Conservation (phyloP, 2,329 filamentous ascomycete species). For the Colletotrichum cuscutae region DNA sequence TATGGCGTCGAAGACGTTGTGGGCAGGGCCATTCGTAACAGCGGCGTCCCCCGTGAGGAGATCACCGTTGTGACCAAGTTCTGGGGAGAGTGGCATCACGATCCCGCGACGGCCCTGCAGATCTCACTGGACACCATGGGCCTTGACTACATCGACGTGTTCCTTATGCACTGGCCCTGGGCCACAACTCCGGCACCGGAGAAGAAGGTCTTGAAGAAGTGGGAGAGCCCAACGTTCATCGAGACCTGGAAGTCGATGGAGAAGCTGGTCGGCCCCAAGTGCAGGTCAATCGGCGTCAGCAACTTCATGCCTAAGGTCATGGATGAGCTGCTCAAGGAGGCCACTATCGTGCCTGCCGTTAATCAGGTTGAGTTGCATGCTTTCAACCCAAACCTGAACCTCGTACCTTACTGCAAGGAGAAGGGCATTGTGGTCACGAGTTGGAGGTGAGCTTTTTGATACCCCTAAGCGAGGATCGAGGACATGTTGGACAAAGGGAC, state of each 20-base stretch:
- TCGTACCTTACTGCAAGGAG: conserved; percentile 44
- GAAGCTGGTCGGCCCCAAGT: conserved; percentile 39
- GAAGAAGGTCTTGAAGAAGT: conserved; percentile 35
- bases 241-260: conserved; percentile 45
- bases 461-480: too few relatives aligned
- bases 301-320: conserved; percentile 46
- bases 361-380: conserved; percentile 48
- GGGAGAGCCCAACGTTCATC: conserved; percentile 41
- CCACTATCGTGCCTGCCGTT: conserved; percentile 42
- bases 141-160: conserved; percentile 46
- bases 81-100: conserved; percentile 47
- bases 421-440: conserved; percentile 45
- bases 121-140: conserved; percentile 41
- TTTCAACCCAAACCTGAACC: conserved; percentile 43
- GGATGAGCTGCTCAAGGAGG: conserved; percentile 39
- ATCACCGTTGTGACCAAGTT: conserved; percentile 59
- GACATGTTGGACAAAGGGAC: background rate
- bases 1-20: conserved; percentile 43
- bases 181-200: conserved; percentile 39
- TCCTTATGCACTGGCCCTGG: conserved; percentile 50
- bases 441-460: conserved; percentile 39
- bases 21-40: conserved; percentile 44
- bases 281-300: conserved; percentile 44
- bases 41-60: conserved; percentile 49
- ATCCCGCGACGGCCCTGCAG: conserved; percentile 41